Evolutionary conservation across 2,329 filamentous ascomycete genomes (phyloP).

Genomic region (Pseudofabraea citricarpa): DNA sequence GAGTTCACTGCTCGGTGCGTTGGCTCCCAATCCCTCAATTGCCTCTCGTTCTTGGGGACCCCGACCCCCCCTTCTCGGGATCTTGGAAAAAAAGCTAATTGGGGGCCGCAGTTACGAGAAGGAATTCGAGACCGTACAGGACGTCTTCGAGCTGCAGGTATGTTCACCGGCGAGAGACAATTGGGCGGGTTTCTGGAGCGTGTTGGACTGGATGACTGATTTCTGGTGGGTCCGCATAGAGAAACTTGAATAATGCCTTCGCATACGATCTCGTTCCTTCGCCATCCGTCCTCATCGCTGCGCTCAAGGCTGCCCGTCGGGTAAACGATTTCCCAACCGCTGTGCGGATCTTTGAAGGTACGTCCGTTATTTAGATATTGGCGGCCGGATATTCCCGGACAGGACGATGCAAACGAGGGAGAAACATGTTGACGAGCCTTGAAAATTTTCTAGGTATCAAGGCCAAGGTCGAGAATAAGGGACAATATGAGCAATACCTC

Average conservation of each 20-base stretch:
- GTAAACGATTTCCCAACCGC: slow-evolving; percentile 99
- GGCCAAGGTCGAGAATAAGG: slow-evolving; percentile 98
- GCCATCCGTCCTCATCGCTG: slow-evolving; percentile 82
- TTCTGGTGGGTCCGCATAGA: slow-evolving; percentile 39
- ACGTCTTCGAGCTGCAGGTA: slow-evolving; percentile 99
- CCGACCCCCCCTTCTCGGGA: slow-evolving; percentile 14
- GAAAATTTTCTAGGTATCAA: slow-evolving; percentile 91
- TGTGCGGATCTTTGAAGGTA: slow-evolving; percentile 98
- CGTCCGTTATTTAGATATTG: too few species aligned
- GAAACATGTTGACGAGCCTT: too few species aligned
- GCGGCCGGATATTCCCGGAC: too few species aligned
- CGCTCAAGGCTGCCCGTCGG: slow-evolving; percentile 86
- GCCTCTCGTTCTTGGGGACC: slow-evolving; percentile 9
- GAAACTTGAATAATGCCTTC: slow-evolving; percentile 99
- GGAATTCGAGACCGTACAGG: slow-evolving; percentile 95
- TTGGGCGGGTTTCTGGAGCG: background rate
- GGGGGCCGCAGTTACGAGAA: slow-evolving; percentile 99
- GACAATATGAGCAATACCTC: slow-evolving; percentile 95
- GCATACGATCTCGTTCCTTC: slow-evolving; percentile 99
- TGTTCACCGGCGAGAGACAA: slow-evolving; percentile 21
- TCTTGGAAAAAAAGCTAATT: too few species aligned
- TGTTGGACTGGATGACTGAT: background rate
- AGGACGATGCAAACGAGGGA: too few species aligned
- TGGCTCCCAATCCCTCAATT: slow-evolving; percentile 11
- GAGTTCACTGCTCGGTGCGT: slow-evolving; percentile 94